Evolutionary conservation across 2,329 filamentous ascomycete species (phyloP), one percentile per base, ranked within the genome.

Genomic region (Alternaria sp.): DNA sequence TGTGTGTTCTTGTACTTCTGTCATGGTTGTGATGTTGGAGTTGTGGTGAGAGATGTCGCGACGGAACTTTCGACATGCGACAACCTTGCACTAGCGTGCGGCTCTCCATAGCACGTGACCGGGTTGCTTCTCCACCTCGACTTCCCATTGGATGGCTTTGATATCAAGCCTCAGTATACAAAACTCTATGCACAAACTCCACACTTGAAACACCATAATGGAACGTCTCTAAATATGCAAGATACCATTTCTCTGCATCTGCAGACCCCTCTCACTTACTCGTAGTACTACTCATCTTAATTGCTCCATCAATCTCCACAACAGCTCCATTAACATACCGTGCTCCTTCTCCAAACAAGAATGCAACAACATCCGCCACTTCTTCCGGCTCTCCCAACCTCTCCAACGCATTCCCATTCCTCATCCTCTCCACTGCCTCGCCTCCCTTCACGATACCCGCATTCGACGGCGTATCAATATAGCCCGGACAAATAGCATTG

Each of bases 351-450:
- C 81, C 78, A 58, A 84, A 81, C 68, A 85, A 69, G 69, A 84
- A 85, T 7, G 79, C 78, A 22, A 84, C 82, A 9, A 83, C 81
- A 73, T 84, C 81, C 36, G 82, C 82, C 26, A 85, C 78, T 69
- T 85, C 83, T 52, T 80, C 81, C 1, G 81, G 73, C 38, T 74
- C 79, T 0, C 82, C 83, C 67, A 84, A 63, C 51, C 81, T 74
- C 54, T 76, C 80, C 66, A 82, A 63, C 41, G 80, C 79, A 63
- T 81, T 79, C 51, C 77, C 78, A 49, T 71, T 67, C 42, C 74
- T 64, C 74, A 81, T 77, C 63, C 72, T 72, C 63, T 78, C 70
- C 7, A 83, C 77, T 1, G 77, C 79, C 46, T 82, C 82, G 0
- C 78, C 75, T 0, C 85, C 85, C 51, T 77, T 80, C 1, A 84